Base-by-base conservation (phyloP, 2,329 filamentous ascomycete species). In the Thelonectria rubi region DNA sequence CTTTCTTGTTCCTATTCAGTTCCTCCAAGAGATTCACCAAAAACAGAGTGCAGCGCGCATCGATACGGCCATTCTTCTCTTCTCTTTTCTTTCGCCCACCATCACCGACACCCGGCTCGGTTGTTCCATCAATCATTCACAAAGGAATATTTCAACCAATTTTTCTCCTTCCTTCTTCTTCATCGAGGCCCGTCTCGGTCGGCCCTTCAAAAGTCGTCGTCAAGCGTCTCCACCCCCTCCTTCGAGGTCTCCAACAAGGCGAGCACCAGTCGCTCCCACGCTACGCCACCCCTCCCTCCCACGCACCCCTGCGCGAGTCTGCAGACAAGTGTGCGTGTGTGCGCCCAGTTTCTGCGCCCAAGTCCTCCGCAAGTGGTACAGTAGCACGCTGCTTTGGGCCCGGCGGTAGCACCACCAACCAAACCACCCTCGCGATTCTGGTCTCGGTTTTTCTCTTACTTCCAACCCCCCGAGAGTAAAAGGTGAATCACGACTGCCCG, bases 401-500 rank as follows among this genome's bases (percentile, higher is more conserved):
- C 52, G 32, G 57, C 62, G 62, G 65, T 57, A 68, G 65, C 60
- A 52, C 58, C 63, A 60, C 63, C 66, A 60, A 61, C 59, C 62
- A 63, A 63, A 65, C 63, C 51, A 50, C 54, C 55, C 62, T 70
- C 64, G 61, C 63, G 65, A 69, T 65, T 64, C 62, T 63, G 58
- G 58, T 61, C 55, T 60, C 66, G 66, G 63, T 69, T 69, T 65
- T 64, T 47, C 47, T 48, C 65, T 49, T 48, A 62, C 61, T 62
- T 61, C 57, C 62, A 55, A 66, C 64, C 59, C 58, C 48, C 55
- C 51, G 66, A 71, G 62, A 58, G 55, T 65, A 61, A 69, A 65
- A 68, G 58, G 61, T 65, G 59, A 68, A 58, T 69, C 65, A 63
- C 68, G 66, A 71, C 69, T 69, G 69, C 69, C 69, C 67, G 67